Evolutionary conservation across 257 asterid species (phyloP).

Genomic region (Ligustrum vulgare): DNA sequence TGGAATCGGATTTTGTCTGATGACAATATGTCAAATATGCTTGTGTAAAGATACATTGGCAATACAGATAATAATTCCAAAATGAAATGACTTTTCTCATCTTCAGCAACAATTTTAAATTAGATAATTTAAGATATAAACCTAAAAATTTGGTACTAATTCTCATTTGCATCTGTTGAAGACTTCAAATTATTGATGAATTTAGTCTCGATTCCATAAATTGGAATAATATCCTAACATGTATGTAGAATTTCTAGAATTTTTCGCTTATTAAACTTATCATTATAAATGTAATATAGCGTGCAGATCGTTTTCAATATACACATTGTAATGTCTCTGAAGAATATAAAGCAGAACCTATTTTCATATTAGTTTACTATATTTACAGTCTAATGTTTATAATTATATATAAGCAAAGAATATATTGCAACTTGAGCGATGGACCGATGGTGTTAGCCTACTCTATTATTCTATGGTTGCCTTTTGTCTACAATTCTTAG

Average conservation of each 20-base stretch:
- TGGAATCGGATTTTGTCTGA: background rate
- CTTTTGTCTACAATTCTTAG: background rate
- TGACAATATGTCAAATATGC: background rate
- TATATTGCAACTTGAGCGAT: background rate
- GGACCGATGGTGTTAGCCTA: background rate
- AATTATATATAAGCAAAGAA: background rate
- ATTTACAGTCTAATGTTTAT: too few species aligned
- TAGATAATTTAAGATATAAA: background rate
- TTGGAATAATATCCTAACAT: background rate
- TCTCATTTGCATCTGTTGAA: background rate
- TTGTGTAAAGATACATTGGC: background rate
- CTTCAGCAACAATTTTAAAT: background rate
- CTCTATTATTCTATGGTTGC: background rate
- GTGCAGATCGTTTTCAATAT: background rate
- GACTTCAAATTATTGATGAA: background rate
- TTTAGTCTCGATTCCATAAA: background rate
- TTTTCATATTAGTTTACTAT: background rate
- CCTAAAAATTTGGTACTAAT: background rate
- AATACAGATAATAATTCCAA: background rate
- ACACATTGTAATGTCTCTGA: background rate
- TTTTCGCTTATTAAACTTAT: too few species aligned
- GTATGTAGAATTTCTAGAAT: background rate
- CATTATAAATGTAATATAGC: background rate
- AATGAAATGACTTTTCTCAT: background rate
- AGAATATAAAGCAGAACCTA: background rate